Base-by-base conservation (phyloP, 352 stramenopile genomes). In the Phytophthora multivora region DNA sequence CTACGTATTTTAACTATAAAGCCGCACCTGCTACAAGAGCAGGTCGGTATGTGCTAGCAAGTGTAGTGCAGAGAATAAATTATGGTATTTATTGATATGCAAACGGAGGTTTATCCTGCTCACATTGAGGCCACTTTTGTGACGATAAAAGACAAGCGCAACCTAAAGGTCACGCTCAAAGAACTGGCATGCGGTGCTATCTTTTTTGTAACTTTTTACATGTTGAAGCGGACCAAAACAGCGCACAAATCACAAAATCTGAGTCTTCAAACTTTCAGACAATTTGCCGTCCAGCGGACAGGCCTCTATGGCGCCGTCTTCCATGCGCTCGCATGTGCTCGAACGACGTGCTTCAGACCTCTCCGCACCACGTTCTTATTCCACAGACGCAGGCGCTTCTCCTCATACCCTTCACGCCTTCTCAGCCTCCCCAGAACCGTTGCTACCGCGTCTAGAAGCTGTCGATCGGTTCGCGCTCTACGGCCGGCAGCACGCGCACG, bases 391-490 rank as follows among this genome's bases (percentile, higher is more conserved):
- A 2, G 36, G 11, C 25, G 2, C 19, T 57, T 48, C 46, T 40
- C 7, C 13, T 58, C 25, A 40, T 35, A 49, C 26, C 33, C 15
- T 8, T 18, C 8, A 21, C 21, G 36, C 0, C 8, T 1, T 18
- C 16, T 0, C 3, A 26, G 2, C 4, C n/a, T 39, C 13, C 3
- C 63, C 38, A 2, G 46, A 51, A 16, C 18, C 43, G 15, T 40
- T 73, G 9, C 26, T 65, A 33, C 47, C 50, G 4, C 64, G 64
- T 8, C 47, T 69, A 4, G 58, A 73, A 65, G 58, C 47, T 35
- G 51, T 69, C 19, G 64, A 69, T 26, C 35, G 40, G 31, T 88
- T 90, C 43, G 79, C 79, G 0, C 70, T 79, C 39, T 88, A 89
- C 46, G 76, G 79, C 19, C 74, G 69, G 4, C 72, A 71, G 39